phyloP scores from a whole-genome alignment of 768 basidiomycete genomes.

The Clavaria fumosa region DNA sequence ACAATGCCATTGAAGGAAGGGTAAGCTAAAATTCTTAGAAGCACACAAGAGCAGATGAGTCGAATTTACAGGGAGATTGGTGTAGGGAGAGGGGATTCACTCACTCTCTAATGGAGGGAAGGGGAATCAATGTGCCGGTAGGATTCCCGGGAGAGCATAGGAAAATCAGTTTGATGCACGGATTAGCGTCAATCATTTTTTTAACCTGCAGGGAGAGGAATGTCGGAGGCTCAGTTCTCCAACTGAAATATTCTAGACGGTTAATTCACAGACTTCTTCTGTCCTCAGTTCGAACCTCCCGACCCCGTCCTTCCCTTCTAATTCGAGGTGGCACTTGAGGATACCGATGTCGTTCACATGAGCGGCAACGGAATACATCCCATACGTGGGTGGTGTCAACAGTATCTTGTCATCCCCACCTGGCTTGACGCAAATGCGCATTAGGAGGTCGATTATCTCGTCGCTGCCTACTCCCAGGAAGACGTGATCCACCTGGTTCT shows the following conservation, averaged over 20 bases:
- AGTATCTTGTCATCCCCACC: slow-evolving; percentile 70
- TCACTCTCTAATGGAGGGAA: slow-evolving; percentile 48
- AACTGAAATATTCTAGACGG: too few species aligned
- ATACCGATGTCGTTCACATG: slow-evolving; percentile 87
- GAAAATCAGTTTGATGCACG: slow-evolving; percentile 80
- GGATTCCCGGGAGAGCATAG: slow-evolving; percentile 97
- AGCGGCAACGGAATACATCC: slow-evolving; percentile 93
- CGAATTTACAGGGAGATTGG: too few species aligned
- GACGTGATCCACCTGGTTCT: slow-evolving; percentile 38
- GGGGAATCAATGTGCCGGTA: slow-evolving; percentile 74
- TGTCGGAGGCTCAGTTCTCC: too few species aligned
- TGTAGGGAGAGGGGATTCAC: too few species aligned
- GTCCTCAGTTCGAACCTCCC: slow-evolving; percentile 60
- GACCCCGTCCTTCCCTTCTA: slow-evolving; percentile 62
- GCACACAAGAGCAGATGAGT: too few species aligned
- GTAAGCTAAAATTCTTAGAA: too few species aligned
- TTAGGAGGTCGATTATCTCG: slow-evolving; percentile 89
- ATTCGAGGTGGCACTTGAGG: slow-evolving; percentile 58
- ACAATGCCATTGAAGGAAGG: slow-evolving; percentile 80
- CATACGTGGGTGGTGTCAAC: slow-evolving; percentile 90
- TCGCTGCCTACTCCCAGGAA: slow-evolving; percentile 96
- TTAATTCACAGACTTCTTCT: slow-evolving; percentile 41
- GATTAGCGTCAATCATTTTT: slow-evolving; percentile 47
- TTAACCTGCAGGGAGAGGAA: too few species aligned
- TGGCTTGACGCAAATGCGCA: slow-evolving; percentile 78